Conservation (phyloP, 2,329 filamentous ascomycete species). For the Paraphaeosphaeria sporulosa region DNA sequence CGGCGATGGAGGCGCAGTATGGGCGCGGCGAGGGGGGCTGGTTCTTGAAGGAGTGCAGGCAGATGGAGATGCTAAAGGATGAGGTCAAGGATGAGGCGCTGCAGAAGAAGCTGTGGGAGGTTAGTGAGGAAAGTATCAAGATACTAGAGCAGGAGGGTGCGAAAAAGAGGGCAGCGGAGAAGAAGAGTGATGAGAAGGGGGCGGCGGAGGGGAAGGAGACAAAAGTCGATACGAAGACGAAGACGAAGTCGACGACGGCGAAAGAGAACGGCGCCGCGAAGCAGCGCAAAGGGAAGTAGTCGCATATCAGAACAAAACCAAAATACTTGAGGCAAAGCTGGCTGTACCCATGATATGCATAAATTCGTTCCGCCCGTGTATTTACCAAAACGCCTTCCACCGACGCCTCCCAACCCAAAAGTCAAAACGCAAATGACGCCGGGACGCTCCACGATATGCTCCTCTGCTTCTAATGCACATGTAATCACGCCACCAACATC, state of each 20-base stretch:
- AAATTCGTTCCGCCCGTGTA: background rate
- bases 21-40: constrained; percentile 71
- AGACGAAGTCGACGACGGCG: constrained; percentile 37
- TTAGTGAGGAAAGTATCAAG: constrained; percentile 81
- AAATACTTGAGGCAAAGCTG: background rate
- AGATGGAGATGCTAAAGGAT: constrained; percentile 72
- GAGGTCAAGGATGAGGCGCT: constrained; percentile 81
- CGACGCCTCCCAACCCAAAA: constrained; percentile 8
- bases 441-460: constrained; percentile 15
- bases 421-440: constrained; percentile 1
- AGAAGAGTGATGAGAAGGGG: constrained; percentile 55
- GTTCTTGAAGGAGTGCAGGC: constrained; percentile 87
- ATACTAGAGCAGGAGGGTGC: constrained; percentile 82
- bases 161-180: constrained; percentile 64
- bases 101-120: constrained; percentile 88
- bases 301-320: background rate
- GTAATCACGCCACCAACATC: constrained; percentile 2
- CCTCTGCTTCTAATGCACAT: constrained; percentile 10
- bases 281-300: constrained; percentile 31
- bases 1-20: constrained; percentile 80
- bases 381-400: constrained; percentile 7
- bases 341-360: background rate
- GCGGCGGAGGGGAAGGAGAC: background rate
- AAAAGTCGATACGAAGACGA: constrained; percentile 32
- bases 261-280: constrained; percentile 30